These are phyloP conservation scores for Penicillium verrucosum DNA, from an alignment of 2,329 filamentous ascomycete species.

Conservation along the genomic window DNA sequence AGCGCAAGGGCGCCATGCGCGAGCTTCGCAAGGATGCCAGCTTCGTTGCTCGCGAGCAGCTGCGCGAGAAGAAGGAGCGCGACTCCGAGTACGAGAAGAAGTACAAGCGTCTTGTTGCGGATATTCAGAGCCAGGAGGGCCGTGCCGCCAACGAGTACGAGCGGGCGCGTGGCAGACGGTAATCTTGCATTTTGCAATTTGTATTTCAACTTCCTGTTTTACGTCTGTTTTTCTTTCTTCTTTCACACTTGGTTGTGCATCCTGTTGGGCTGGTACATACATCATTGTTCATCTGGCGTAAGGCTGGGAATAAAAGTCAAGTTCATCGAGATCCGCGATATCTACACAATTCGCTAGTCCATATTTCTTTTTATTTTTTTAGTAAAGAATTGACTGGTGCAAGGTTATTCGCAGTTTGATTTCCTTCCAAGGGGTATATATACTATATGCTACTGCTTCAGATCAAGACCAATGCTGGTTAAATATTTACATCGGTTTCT, in stretches of 20 bases:
- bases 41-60: constrained; percentile 86
- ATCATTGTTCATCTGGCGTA: constrained; percentile 18
- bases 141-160: constrained; percentile 84
- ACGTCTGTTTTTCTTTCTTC: constrained; percentile 2
- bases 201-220: constrained; percentile 3
- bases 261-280: constrained; percentile 19
- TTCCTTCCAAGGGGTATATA: neutral
- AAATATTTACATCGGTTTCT: constrained; percentile 50
- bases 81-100: constrained; percentile 96
- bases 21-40: constrained; percentile 93
- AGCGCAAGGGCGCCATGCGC: constrained; percentile 89
- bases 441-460: constrained; percentile 44
- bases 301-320: constrained; percentile 23
- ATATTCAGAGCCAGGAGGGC: constrained; percentile 94
- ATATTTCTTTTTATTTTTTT: too few species aligned
- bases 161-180: constrained; percentile 68
- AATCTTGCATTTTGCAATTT: constrained; percentile 13
- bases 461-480: constrained; percentile 45
- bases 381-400: neutral
- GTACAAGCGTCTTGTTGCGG: constrained; percentile 83
- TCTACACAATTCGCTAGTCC: neutral
- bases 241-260: constrained; percentile 5
- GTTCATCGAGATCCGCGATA: constrained; percentile 2
- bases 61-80: constrained; percentile 87
- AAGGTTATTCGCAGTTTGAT: neutral